A percentile compares a stretch with the other conserved stretches of the same genome.
Evolutionary conservation across 805 yeast genomes (phyloP).

Genomic region (Candida tammaniensis): DNA sequence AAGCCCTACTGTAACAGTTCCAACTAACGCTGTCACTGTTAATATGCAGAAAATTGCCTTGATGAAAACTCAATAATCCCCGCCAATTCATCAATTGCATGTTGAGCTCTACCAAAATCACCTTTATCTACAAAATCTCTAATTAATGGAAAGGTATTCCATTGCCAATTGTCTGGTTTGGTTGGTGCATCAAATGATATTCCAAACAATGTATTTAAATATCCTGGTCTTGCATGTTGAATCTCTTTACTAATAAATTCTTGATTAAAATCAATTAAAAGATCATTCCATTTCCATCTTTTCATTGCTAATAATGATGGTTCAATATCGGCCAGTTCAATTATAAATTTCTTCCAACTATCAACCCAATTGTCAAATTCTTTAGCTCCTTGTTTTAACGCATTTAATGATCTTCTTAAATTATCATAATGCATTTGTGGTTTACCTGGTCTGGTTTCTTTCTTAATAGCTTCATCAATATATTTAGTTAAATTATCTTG

Average conservation of each 20-base stretch:
- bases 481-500: conserved; percentile 46
- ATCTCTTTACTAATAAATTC: conserved; percentile 45
- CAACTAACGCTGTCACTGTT: no score
- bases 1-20: no score
- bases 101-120: conserved; percentile 54
- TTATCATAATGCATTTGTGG: conserved; percentile 22
- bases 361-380: conserved; percentile 51
- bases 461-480: conserved; percentile 16
- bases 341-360: conserved; percentile 57
- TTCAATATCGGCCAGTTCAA: conserved; percentile 52
- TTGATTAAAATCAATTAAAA: conserved; percentile 54
- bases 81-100: conserved; percentile 46
- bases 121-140: conserved; percentile 59
- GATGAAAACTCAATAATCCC: conserved; percentile 8
- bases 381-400: conserved; percentile 34
- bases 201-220: conserved; percentile 66
- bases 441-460: conserved; percentile 9
- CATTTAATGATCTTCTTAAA: conserved; percentile 24
- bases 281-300: conserved; percentile 81
- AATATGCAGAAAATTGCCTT: conserved; percentile 4
- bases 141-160: conserved; percentile 74
- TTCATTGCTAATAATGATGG: conserved; percentile 69
- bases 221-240: conserved; percentile 57
- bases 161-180: conserved; percentile 30
- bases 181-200: conserved; percentile 60